Percentiles rank a stretch among this genome's conserved stretches.
Evolutionary conservation across 352 stramenopile genomes (phyloP).

Genomic region (Pythium grandisporangium): DNA sequence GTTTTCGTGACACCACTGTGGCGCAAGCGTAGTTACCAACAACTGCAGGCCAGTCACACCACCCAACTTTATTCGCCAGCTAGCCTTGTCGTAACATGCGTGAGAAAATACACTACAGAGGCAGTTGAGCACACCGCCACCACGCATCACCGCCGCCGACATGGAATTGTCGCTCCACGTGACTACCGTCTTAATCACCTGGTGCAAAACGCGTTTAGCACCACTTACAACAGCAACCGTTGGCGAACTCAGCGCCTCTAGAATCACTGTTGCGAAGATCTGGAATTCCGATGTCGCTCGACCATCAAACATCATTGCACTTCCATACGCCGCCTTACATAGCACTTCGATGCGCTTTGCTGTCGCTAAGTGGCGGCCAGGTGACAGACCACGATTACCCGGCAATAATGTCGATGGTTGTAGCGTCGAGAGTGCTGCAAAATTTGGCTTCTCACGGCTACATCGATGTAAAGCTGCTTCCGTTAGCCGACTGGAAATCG

Average conservation of each 20-base stretch:
- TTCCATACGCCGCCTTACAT: conserved; percentile 61
- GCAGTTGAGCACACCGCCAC: conserved; percentile 61
- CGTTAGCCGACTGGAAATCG: conserved; percentile 49
- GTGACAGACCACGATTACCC: conserved; percentile 68
- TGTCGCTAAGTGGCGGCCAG: conserved; percentile 66
- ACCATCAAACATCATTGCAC: conserved; percentile 40
- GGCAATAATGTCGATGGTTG: conserved; percentile 67
- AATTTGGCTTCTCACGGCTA: conserved; percentile 44
- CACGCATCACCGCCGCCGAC: conserved; percentile 2
- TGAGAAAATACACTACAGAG: conserved; percentile 79
- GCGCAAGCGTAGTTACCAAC: conserved; percentile 52
- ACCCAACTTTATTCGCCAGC: conserved; percentile 77
- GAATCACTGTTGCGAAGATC: conserved; percentile 47
- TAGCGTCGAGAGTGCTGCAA: conserved; percentile 58
- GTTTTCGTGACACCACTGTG: conserved; percentile 83
- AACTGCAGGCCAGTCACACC: conserved; percentile 58
- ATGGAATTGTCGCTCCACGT: conserved; percentile 9
- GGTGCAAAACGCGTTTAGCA: conserved; percentile 34
- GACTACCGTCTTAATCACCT: conserved; percentile 42
- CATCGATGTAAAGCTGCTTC: conserved; percentile 33
- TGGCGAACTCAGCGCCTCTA: conserved; percentile 54
- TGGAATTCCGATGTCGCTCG: conserved; percentile 44
- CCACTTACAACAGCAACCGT: conserved; percentile 47
- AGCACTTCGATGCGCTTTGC: conserved; percentile 74
- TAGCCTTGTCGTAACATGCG: conserved; percentile 80